These are phyloP conservation scores for Rhododendron molle DNA, from an alignment of 148 eudicot species.

Conservation along the genomic window DNA sequence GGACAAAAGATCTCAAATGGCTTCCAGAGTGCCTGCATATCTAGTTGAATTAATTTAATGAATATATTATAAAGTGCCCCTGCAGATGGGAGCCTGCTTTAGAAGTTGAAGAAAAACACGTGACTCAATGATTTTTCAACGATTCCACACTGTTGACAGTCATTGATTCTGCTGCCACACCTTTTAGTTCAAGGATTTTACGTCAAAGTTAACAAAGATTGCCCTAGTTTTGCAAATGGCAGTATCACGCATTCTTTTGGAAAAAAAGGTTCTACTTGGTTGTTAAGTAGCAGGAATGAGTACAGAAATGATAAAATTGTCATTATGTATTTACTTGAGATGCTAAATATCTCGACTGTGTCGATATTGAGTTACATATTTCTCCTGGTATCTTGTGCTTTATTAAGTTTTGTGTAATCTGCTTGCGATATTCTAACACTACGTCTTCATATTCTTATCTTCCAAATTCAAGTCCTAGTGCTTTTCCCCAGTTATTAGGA, in stretches of 20 bases:
- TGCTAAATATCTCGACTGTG: neutral
- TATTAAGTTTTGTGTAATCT: neutral
- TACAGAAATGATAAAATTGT: neutral
- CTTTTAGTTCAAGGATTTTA: neutral
- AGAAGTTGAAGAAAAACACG: neutral
- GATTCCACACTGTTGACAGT: neutral
- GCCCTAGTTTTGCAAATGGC: neutral
- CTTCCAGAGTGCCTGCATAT: neutral
- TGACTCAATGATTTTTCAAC: too few species aligned
- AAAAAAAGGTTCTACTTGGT: neutral
- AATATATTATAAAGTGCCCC: neutral
- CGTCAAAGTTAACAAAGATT: neutral
- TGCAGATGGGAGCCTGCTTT: neutral
- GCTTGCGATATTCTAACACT: neutral
- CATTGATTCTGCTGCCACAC: neutral
- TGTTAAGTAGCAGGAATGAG: neutral
- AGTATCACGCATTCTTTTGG: neutral
- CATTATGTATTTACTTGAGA: neutral
- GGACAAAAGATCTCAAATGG: constrained; percentile 4
- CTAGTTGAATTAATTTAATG: neutral
- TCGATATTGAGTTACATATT: neutral
- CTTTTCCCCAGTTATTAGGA: neutral
- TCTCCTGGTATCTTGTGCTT: neutral
- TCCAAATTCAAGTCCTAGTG: neutral
- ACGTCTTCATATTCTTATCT: neutral